Percentiles rank a stretch among this genome's conserved stretches.
These are phyloP conservation scores for Trichocladium antarcticum DNA, from an alignment of 495 filamentous ascomycete genomes.

Conservation along the genomic window DNA sequence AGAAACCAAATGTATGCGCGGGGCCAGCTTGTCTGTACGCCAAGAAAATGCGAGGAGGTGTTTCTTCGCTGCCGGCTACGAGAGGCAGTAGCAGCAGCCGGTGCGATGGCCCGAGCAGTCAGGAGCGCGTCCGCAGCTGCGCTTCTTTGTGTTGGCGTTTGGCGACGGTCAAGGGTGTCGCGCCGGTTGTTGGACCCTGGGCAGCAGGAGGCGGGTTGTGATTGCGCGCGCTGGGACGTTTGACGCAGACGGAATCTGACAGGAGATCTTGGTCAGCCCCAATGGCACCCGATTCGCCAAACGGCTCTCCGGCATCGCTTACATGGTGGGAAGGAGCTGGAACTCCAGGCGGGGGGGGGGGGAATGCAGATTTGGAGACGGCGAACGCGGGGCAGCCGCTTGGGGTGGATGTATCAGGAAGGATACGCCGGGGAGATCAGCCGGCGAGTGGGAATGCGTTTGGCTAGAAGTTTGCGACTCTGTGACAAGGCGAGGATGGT, in stretches of 20 bases:
- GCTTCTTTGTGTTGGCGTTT: background rate
- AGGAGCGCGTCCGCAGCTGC: background rate
- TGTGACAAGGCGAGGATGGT: background rate
- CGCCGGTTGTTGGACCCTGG: background rate
- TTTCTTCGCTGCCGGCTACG: background rate
- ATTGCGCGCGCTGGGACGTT: constrained; percentile 5
- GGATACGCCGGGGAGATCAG: constrained; percentile 9
- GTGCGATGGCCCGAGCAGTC: background rate
- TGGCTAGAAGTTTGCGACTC: constrained; percentile 7
- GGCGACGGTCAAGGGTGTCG: background rate
- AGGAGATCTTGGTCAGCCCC: constrained; percentile 23
- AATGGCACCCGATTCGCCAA: constrained; percentile 11
- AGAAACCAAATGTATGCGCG: constrained; percentile 13
- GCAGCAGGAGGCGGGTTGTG: background rate
- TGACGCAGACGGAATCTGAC: constrained; percentile 17
- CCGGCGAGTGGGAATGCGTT: constrained; percentile 8
- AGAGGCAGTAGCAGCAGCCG: background rate
- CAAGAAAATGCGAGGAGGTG: constrained; percentile 13
- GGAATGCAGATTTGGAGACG: constrained; percentile 14
- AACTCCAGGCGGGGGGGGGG: constrained; percentile 10
- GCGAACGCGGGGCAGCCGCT: constrained; percentile 15
- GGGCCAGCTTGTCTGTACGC: background rate
- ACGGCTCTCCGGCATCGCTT: constrained; percentile 14
- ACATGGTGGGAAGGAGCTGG: constrained; percentile 20
- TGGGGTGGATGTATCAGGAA: constrained; percentile 1